These are phyloP conservation scores for Zangia roseola DNA, from an alignment of 768 basidiomycete species.

Conservation along the genomic window DNA sequence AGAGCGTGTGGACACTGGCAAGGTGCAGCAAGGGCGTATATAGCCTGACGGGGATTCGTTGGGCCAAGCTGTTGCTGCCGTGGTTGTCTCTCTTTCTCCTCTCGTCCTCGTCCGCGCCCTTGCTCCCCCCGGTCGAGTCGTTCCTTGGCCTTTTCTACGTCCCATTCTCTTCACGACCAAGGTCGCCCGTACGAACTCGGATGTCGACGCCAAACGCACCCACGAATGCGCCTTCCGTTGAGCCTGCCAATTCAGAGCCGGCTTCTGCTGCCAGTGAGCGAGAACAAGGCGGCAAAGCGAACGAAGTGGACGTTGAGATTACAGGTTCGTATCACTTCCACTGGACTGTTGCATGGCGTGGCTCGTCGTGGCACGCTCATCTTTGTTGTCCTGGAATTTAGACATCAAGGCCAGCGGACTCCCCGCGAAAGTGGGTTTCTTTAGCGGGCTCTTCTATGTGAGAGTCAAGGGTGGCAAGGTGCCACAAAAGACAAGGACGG, in stretches of 20 bases:
- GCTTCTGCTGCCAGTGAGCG: neutral
- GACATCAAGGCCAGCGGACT: constrained; percentile 36
- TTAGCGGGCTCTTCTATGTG: constrained; percentile 29
- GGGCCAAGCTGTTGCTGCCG: constrained; percentile 1
- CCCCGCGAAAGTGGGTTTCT: constrained; percentile 32
- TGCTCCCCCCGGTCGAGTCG: neutral
- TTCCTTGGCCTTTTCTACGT: neutral
- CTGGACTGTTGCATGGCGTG: too few relatives aligned
- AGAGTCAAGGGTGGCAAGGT: constrained; percentile 29
- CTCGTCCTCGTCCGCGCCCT: neutral
- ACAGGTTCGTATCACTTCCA: constrained; percentile 18
- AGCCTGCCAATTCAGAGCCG: constrained; percentile 1
- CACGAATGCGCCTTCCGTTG: neutral
- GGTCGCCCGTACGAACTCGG: neutral
- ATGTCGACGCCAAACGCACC: constrained; percentile 18
- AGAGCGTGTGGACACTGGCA: neutral
- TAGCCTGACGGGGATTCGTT: constrained; percentile 11
- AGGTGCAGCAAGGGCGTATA: constrained; percentile 14
- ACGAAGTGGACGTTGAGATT: constrained; percentile 29
- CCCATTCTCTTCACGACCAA: neutral
- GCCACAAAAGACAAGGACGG: constrained; percentile 26
- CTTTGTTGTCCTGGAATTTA: neutral
- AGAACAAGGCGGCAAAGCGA: constrained; percentile 3
- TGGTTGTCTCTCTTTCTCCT: neutral
- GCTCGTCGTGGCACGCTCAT: too few relatives aligned